Base-by-base conservation (phyloP, 208 protist genomes). In the Acanthamoeba lenticulata region DNA sequence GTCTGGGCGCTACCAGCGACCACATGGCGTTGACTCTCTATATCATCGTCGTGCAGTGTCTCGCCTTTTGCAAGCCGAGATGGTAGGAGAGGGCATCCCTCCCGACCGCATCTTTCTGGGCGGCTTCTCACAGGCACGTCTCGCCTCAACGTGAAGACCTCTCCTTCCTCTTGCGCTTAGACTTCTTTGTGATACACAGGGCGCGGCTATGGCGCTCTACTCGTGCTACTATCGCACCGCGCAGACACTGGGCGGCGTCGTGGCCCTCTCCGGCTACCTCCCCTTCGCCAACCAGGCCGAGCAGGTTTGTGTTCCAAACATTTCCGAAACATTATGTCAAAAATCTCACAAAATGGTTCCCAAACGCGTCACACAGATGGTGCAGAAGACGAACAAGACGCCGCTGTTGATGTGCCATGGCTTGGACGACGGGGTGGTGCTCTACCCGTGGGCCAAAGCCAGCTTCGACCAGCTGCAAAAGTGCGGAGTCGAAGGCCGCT, bases 351-450 rank as follows among this genome's bases (percentile, higher is more conserved):
- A 15, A 52, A 52, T 15, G 15, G 5, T 52, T 52, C 47, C 47
- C 47, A 52, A 52, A 52, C 15, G 5, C 15, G 9, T 52, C 47
- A 15, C 47, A 72, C 5, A 60, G 79, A 34, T 88, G 79, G 40
- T 88, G 45, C 45, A 88, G n/a, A 60, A 60, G 47, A 2, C n/a
- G 19, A 88, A 88, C 67, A 34, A 88, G 79, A 88, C 47, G 47
- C 79, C 79, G 24, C 47, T 88, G 79, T 19, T 88, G 45, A 88
- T 88, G 79, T 88, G 79, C 44, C 79, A 88, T 38, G 79, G 79
- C 1, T 42, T 88, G 32, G 67, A 77, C 38, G 79, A 88, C 21
- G 79, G 47, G 19, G 79, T 88, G 79, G 79, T 88, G 47, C 45
- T 88, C 2, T 88, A 88, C 47, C 29, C n/a, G 38, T 88, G 79